Base-by-base conservation (phyloP, 192 early-diverging fungal species). In the Backusella liffmaniae region DNA sequence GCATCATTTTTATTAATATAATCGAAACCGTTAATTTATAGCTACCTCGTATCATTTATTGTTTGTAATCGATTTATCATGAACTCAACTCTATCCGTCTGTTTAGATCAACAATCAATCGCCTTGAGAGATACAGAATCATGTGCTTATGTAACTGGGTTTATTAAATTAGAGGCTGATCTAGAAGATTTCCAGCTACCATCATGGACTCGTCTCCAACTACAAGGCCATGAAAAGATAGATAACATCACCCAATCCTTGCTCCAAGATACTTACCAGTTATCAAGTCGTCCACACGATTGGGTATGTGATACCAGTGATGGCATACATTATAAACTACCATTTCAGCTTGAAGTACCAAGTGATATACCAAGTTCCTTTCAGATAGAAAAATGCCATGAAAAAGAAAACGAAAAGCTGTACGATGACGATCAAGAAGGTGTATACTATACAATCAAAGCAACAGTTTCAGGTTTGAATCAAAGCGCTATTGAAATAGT, bases 391-490 rank as follows among this genome's bases (percentile, higher is more conserved):
- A 62, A 1, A 29, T 62, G 29, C 23, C 56, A 62, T 26, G 56
- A 62, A 29, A 62, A 62, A 29, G 56, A 62, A 29, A 29, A 26
- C 3, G 56, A 26, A 62, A 62, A 3, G 12, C 26, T 13, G 10
- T 2, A 62, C 9, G 23, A 62, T 62, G 23, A 29, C 4, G 10
- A 21, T 3, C 16, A 49, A 16, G 18, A 62, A 29, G 56, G 23
- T 62, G 12, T 62, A 62, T 62, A 29, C 26, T 62, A 62, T 29
- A 62, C 56, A 62, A 26, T 62, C 9, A 29, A 29, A 29, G 56
- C 56, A 29, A 62, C 23, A 62, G 56, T 62, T 62, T 62, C 56
- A 62, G 56, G 21, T 62, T 62, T 62, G 56, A 29, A 62, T 29
- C 56, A 62, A 62, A 62, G 56, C 21, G 56, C 56, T 62, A 26